Percentiles rank a stretch among this genome's conserved stretches.
These are phyloP conservation scores for Baorangia bicolor DNA, from an alignment of 768 basidiomycete species.

Conservation along the genomic window DNA sequence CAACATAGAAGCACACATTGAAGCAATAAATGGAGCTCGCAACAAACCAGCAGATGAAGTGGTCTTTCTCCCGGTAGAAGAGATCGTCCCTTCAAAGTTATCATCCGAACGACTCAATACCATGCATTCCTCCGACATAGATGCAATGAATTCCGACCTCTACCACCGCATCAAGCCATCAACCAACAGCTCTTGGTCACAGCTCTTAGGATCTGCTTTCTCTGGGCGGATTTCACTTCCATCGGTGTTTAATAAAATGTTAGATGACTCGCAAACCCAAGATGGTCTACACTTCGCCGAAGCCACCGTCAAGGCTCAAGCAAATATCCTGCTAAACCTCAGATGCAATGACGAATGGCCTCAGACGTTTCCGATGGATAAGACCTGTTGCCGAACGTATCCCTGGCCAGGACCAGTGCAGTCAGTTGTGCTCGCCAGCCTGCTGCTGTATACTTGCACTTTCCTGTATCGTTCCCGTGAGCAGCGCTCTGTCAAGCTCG, in stretches of 20 bases:
- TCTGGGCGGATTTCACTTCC: constrained; percentile 56
- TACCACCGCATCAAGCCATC: constrained; percentile 59
- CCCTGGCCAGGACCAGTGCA: constrained; percentile 63
- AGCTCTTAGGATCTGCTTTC: constrained; percentile 23
- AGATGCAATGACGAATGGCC: constrained; percentile 74
- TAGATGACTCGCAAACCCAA: constrained; percentile 68
- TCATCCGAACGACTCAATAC: constrained; percentile 59
- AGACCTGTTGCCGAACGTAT: constrained; percentile 81
- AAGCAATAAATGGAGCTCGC: constrained; percentile 39
- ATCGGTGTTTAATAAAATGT: constrained; percentile 77
- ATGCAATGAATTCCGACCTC: constrained; percentile 89
- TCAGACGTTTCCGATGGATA: constrained; percentile 62
- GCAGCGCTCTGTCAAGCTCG: neutral
- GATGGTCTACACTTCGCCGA: constrained; percentile 85
- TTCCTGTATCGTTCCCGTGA: constrained; percentile 38
- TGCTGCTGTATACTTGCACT: constrained; percentile 54
- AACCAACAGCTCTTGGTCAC: constrained; percentile 28
- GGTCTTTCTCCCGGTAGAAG: constrained; percentile 76
- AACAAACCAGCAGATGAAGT: constrained; percentile 63
- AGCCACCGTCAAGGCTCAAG: constrained; percentile 61
- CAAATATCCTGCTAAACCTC: constrained; percentile 74
- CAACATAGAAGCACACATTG: constrained; percentile 66
- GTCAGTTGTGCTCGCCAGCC: constrained; percentile 44
- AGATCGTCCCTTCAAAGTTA: constrained; percentile 65
- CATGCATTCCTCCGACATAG: constrained; percentile 77